Evolutionary conservation across 164 flowering plant species (phyloP).

Genomic region (Umbilicus rupestris): DNA sequence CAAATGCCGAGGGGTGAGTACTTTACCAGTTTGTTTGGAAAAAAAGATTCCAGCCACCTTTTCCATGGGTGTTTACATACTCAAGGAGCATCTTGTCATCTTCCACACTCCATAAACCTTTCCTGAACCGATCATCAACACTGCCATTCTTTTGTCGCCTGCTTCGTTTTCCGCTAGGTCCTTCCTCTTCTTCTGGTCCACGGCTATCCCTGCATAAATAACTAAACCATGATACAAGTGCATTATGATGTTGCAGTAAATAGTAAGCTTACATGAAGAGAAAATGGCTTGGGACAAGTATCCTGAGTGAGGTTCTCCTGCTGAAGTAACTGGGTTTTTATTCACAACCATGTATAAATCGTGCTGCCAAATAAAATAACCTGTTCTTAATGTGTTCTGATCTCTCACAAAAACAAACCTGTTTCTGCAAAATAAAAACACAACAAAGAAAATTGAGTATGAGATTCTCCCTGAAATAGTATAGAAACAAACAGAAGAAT

Average conservation of each 20-base stretch:
- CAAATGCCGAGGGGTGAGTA: not conserved
- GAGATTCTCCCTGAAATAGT: not conserved
- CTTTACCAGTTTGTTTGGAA: conserved; percentile 19
- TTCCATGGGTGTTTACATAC: conserved; percentile 20
- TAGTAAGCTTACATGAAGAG: not conserved
- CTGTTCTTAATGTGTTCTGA: not conserved
- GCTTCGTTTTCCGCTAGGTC: not conserved
- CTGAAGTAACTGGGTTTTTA: not conserved
- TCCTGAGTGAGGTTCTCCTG: not conserved
- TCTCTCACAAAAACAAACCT: not conserved
- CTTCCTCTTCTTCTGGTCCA: not conserved
- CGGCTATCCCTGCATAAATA: too few species aligned
- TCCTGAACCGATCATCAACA: conserved; percentile 13
- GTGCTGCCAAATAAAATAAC: not conserved
- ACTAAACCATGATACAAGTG: not conserved
- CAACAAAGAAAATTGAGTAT: not conserved
- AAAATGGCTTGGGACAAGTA: not conserved
- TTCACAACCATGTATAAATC: not conserved
- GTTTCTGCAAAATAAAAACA: not conserved
- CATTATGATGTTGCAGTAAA: not conserved
- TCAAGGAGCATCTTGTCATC: conserved; percentile 24
- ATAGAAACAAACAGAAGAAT: conserved; percentile 1
- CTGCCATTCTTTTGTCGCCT: not conserved
- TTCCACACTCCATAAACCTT: conserved; percentile 25
- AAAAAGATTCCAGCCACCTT: conserved; percentile 24